Conservation (phyloP, 371 early-diverging fungal genomes). For the Umbelopsis sp. region DNA sequence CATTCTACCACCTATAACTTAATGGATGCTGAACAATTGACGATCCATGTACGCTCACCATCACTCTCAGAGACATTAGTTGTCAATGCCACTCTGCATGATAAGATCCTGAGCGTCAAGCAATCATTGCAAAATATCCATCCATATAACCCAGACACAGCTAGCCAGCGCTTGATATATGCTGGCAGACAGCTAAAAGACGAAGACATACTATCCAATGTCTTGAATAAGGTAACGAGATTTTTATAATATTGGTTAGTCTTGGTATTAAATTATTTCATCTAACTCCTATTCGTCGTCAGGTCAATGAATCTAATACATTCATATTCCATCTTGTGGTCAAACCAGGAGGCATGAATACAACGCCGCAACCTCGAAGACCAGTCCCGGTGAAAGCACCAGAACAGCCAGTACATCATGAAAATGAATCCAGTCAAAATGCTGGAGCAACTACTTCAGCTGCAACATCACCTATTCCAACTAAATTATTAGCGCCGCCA, state of each 20-base stretch:
- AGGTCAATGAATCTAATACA: conserved; percentile 26
- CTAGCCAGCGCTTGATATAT: conserved; percentile 49
- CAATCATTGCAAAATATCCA: conserved; percentile 33
- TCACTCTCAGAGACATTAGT: conserved; percentile 43
- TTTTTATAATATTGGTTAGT: not conserved
- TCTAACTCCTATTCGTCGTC: not conserved
- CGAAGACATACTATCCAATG: conserved; percentile 24
- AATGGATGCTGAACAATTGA: conserved; percentile 17
- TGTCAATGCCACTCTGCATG: conserved; percentile 23
- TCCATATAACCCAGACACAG: conserved; percentile 39
- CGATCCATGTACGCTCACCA: conserved; percentile 46
- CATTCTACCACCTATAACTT: too few species aligned
- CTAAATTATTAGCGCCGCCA: conserved; percentile 28
- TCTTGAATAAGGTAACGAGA: conserved; percentile 38
- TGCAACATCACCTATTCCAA: conserved; percentile 9
- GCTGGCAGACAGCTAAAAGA: conserved; percentile 43
- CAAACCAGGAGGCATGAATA: conserved; percentile 31
- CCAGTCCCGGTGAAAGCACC: conserved; percentile 5
- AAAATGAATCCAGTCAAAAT: not conserved
- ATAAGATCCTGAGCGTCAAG: conserved; percentile 36
- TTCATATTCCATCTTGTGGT: conserved; percentile 54
- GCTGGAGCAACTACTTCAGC: not conserved
- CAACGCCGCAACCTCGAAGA: not conserved
- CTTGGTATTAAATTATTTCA: not conserved
- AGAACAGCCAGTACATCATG: not conserved